Conservation (phyloP, 129 eudicot species). For the Helichrysum umbraculigerum region DNA sequence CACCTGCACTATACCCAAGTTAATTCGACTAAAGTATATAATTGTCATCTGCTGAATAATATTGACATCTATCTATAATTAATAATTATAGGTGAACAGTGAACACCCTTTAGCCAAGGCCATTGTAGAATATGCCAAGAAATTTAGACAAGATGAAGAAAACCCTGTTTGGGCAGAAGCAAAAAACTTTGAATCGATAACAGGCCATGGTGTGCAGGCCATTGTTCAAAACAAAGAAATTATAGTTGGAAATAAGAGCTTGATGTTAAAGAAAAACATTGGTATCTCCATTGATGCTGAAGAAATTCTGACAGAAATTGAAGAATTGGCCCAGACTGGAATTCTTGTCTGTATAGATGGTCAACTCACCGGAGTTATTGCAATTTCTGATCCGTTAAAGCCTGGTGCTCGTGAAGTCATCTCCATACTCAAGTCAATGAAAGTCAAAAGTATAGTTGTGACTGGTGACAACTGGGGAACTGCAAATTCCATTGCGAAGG, state of each 20-base stretch:
- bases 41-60: neutral
- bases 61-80: neutral
- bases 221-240: slow-evolving; percentile 57
- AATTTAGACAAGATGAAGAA: slow-evolving; percentile 66
- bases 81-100: slow-evolving; percentile 66
- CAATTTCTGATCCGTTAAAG: slow-evolving; percentile 78
- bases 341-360: slow-evolving; percentile 66
- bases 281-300: slow-evolving; percentile 58
- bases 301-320: slow-evolving; percentile 60
- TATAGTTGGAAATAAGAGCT: slow-evolving; percentile 72
- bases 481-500: slow-evolving; percentile 78
- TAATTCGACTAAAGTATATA: neutral
- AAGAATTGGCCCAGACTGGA: slow-evolving; percentile 78
- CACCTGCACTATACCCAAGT: neutral
- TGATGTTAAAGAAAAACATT: slow-evolving; percentile 48
- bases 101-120: slow-evolving; percentile 98
- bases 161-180: slow-evolving; percentile 78
- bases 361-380: slow-evolving; percentile 56
- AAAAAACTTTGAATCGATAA: slow-evolving; percentile 65
- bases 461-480: slow-evolving; percentile 94
- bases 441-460: slow-evolving; percentile 55
- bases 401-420: slow-evolving; percentile 76
- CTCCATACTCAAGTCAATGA: slow-evolving; percentile 72
- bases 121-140: slow-evolving; percentile 78
- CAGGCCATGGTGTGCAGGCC: slow-evolving; percentile 92